These are phyloP conservation scores for Gastrolobium villosum DNA, from an alignment of 306 rosid genomes.

Conservation along the genomic window DNA sequence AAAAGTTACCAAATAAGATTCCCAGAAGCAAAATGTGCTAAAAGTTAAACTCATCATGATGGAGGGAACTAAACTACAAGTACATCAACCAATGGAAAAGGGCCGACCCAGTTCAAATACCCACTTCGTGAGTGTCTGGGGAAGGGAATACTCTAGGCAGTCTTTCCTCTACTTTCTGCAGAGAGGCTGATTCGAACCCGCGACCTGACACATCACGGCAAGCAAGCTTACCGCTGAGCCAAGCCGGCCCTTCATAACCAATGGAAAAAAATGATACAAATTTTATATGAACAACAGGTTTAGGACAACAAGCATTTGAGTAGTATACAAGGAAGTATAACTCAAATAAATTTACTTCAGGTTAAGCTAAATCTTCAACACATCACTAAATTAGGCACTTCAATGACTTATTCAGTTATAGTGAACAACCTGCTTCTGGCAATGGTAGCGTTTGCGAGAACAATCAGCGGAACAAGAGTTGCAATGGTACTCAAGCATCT, in stretches of 20 bases:
- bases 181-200: no score
- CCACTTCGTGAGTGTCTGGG: no score
- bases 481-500: conserved; percentile 84
- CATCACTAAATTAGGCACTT: conserved; percentile 10
- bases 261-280: background rate
- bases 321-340: conserved; percentile 15
- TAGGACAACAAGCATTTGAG: conserved; percentile 26
- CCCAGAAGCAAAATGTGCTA: conserved; percentile 18
- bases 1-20: conserved; percentile 22
- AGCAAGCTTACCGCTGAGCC: no score
- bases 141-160: no score
- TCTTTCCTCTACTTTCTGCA: no score
- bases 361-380: conserved; percentile 7
- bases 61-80: conserved; percentile 12
- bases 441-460: conserved; percentile 97
- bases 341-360: background rate
- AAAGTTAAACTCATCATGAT: conserved; percentile 35
- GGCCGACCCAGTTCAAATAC: no score
- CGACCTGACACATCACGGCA: no score
- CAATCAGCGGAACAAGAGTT: conserved; percentile 97
- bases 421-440: conserved; percentile 91
- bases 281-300: conserved; percentile 7
- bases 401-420: conserved; percentile 32
- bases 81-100: background rate
- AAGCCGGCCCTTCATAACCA: no score